A percentile compares a stretch with the other conserved stretches of the same genome.
Evolutionary conservation across 2,329 filamentous ascomycete genomes (phyloP).

Genomic region (Botrytis elliptica): DNA sequence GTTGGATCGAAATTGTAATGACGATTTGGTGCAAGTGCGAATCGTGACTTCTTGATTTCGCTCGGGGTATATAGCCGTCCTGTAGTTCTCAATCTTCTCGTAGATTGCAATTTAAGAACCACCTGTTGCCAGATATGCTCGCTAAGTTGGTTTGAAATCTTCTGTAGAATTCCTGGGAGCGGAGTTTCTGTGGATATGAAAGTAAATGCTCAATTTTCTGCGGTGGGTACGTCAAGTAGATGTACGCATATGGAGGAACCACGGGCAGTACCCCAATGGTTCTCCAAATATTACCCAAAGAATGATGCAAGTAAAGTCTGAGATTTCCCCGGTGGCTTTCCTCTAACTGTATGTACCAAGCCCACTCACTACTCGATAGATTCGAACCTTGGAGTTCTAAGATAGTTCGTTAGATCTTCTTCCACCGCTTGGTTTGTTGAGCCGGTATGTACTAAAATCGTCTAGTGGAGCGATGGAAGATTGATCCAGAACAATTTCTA

Average conservation of each 20-base stretch:
- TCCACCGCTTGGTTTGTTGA: conserved; percentile 16
- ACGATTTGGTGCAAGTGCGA: conserved; percentile 5
- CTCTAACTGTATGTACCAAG: neutral
- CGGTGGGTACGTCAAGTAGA: conserved; percentile 13
- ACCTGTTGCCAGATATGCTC: neutral
- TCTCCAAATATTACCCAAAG: conserved; percentile 9
- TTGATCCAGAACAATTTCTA: conserved; percentile 20
- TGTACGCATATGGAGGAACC: conserved; percentile 5
- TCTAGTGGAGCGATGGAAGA: conserved; percentile 13
- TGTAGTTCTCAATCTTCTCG: neutral
- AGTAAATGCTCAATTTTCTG: conserved; percentile 2
- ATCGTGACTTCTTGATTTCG: neutral
- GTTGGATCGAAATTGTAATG: conserved; percentile 11
- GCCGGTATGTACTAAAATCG: conserved; percentile 3
- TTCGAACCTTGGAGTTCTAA: neutral
- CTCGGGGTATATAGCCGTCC: neutral
- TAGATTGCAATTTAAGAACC: conserved; percentile 3
- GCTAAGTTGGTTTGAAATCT: neutral
- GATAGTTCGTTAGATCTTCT: conserved; percentile 8
- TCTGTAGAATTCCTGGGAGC: neutral
- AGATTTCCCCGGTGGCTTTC: conserved; percentile 7
- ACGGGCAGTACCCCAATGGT: conserved; percentile 5
- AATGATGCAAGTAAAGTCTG: conserved; percentile 7
- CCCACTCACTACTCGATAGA: neutral
- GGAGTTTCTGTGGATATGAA: conserved; percentile 10